A percentile compares a stretch with the other conserved stretches of the same genome.
phyloP scores from a whole-genome alignment of 208 protist species.

The Leishmania amazonensis region DNA sequence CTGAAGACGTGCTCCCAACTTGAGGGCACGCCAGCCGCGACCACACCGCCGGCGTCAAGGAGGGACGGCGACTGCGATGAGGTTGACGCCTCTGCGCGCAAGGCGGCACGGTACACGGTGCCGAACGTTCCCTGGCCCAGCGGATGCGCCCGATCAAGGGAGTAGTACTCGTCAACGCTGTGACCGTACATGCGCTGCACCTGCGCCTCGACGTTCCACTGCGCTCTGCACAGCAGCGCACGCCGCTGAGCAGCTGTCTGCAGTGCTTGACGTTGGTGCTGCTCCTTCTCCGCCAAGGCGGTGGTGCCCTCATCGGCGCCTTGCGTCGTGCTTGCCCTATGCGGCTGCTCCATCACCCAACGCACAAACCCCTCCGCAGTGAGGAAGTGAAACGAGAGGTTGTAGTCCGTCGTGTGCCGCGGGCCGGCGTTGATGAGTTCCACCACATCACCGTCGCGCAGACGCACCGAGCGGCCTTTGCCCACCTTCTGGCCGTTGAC shows the following conservation, averaged over 20 bases:
- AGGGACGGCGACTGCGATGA: not conserved
- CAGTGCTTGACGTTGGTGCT: not conserved
- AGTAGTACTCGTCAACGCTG: slow-evolving; percentile 50
- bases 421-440: slow-evolving; percentile 50
- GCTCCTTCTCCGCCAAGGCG: not conserved
- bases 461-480: slow-evolving; percentile 27
- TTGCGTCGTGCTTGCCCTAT: not conserved
- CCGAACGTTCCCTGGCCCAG: slow-evolving; percentile 54
- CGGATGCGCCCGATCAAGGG: slow-evolving; percentile 28
- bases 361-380: slow-evolving; percentile 27
- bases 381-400: slow-evolving; percentile 45
- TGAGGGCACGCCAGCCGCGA: not conserved
- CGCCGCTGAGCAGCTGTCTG: slow-evolving; percentile 19
- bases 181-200: slow-evolving; percentile 54
- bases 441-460: slow-evolving; percentile 42
- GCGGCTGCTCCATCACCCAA: slow-evolving; percentile 10
- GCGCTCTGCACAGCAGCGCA: slow-evolving; percentile 36
- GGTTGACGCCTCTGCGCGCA: slow-evolving; percentile 10
- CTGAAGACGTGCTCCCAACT: slow-evolving; percentile 16
- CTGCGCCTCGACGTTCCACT: slow-evolving; percentile 48
- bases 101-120: slow-evolving; percentile 43
- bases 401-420: slow-evolving; percentile 42
- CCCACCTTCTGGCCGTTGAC: slow-evolving; percentile 44
- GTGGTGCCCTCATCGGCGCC: not conserved
- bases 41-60: not conserved